Evolutionary conservation across 2,329 filamentous ascomycete genomes (phyloP), one percentile per base, ranked within the genome.

Genomic region (Phaeosphaeriaceae sp.): DNA sequence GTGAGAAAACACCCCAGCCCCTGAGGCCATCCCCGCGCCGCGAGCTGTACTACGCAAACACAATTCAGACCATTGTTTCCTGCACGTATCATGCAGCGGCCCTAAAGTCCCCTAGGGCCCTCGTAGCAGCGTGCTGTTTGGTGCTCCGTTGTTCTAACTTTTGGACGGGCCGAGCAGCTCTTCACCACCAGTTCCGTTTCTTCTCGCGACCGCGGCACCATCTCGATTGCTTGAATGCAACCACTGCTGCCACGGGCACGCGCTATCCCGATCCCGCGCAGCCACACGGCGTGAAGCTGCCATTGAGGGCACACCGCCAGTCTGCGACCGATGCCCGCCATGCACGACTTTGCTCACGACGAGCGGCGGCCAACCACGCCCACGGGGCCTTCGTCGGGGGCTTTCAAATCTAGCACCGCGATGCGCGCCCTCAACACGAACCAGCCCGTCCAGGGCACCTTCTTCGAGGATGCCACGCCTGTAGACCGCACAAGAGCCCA

Each of bases 391-490:
- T 60, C 67, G 40, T 61, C 67, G 51, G 66, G 64, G 42, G 61
- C 66, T 44, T 62, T 62, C 55, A 72, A 69, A 51, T 49, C 63
- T 15, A 65, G 54, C 51, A 58, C 48, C n/a, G 51, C 60, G 36
- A 70, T 75, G 69, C 70, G 65, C 55, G 56, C 69, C 41, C 72
- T 76, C 58, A 66, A 76, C 51, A 76, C 72, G 45, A 68, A 63
- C 41, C 66, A 57, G 53, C 63, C 67, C 47, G 60, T 63, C 48
- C 67, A 70, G 41, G 68, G 72, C 56, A 76, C 72, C 54, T 76
- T 76, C 62, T 75, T 75, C 63, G 69, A 77, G 64, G 74, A 76
- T 62, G 66, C 70, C 15, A 76, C 75, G 3, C 75, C 73, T 47
- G 69, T 76, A 22, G 75, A 77, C 62, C 62, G 61, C 41, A 40